Evolutionary conservation across 495 filamentous ascomycete genomes (phyloP).

Genomic region (Choiromyces venosus): DNA sequence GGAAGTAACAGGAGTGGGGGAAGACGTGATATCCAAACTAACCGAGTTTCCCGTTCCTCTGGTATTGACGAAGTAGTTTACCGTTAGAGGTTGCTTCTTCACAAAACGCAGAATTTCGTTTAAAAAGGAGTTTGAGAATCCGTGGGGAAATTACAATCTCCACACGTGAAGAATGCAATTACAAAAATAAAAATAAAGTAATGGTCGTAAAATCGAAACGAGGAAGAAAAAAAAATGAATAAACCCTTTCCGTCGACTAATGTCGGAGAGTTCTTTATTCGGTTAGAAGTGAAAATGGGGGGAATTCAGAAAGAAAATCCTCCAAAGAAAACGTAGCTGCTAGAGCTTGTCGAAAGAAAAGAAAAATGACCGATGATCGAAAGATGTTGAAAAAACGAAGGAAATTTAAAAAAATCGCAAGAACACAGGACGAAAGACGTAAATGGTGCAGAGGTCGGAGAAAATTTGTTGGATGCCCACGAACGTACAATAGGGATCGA

Average conservation of each 20-base stretch:
- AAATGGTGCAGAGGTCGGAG: constrained; percentile 17
- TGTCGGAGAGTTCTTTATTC: background rate
- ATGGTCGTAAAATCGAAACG: constrained; percentile 27
- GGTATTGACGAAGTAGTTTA: constrained; percentile 18
- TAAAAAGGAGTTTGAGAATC: constrained; percentile 20
- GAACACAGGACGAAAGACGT: constrained; percentile 20
- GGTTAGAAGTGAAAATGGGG: background rate
- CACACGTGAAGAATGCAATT: constrained; percentile 30
- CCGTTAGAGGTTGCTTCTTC: background rate
- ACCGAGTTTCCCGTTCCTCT: constrained; percentile 31
- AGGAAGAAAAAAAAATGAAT: constrained; percentile 19
- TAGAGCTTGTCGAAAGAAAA: constrained; percentile 21
- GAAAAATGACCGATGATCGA: constrained; percentile 10
- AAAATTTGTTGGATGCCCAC: constrained; percentile 22
- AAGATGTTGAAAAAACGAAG: constrained; percentile 21
- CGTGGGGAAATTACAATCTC: constrained; percentile 26
- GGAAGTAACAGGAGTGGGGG: constrained; percentile 6
- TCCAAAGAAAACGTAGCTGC: constrained; percentile 25
- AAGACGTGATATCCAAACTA: constrained; percentile 15
- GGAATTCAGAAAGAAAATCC: constrained; percentile 11
- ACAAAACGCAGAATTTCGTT: constrained; percentile 30
- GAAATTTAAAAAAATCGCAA: constrained; percentile 18
- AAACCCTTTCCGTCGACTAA: background rate
- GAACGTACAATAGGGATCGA: constrained; percentile 20
- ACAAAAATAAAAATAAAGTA: constrained; percentile 28